These are phyloP conservation scores for Alternaria arborescens DNA, from an alignment of 2,329 filamentous ascomycete species.

Conservation along the genomic window DNA sequence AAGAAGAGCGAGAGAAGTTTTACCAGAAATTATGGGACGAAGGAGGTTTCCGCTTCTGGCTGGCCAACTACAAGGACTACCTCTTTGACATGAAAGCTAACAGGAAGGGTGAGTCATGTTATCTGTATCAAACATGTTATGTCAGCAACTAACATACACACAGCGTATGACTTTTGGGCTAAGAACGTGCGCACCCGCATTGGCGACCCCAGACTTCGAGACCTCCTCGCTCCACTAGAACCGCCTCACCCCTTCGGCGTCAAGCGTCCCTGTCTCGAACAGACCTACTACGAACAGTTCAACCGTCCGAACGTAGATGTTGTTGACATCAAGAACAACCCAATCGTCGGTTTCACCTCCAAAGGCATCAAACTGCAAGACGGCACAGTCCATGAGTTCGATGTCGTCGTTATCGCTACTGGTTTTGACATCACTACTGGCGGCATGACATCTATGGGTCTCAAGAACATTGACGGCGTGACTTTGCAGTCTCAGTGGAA, in stretches of 20 bases:
- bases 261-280: slow-evolving; percentile 53
- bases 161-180: slow-evolving; percentile 54
- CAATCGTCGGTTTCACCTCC: slow-evolving; percentile 39
- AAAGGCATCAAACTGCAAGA: slow-evolving; percentile 44
- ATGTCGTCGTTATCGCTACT: slow-evolving; percentile 50
- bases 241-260: slow-evolving; percentile 51
- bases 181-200: slow-evolving; percentile 50
- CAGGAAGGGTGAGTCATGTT: neutral
- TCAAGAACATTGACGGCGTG: slow-evolving; percentile 28
- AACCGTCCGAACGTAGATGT: slow-evolving; percentile 49
- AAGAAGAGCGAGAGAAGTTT: slow-evolving; percentile 49
- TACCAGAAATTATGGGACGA: slow-evolving; percentile 36
- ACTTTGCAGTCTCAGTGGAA: slow-evolving; percentile 18
- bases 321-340: slow-evolving; percentile 45
- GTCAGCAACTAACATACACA: slow-evolving; percentile 38
- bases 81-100: neutral
- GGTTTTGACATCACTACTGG: slow-evolving; percentile 45
- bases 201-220: slow-evolving; percentile 44
- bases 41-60: slow-evolving; percentile 24
- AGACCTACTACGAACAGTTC: slow-evolving; percentile 53
- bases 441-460: slow-evolving; percentile 38
- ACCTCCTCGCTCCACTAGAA: slow-evolving; percentile 48
- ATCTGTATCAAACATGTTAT: neutral
- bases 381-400: slow-evolving; percentile 45
- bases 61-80: slow-evolving; percentile 8